Conservation (phyloP, 768 basidiomycete species). For the Psilocybe tampanensis region DNA sequence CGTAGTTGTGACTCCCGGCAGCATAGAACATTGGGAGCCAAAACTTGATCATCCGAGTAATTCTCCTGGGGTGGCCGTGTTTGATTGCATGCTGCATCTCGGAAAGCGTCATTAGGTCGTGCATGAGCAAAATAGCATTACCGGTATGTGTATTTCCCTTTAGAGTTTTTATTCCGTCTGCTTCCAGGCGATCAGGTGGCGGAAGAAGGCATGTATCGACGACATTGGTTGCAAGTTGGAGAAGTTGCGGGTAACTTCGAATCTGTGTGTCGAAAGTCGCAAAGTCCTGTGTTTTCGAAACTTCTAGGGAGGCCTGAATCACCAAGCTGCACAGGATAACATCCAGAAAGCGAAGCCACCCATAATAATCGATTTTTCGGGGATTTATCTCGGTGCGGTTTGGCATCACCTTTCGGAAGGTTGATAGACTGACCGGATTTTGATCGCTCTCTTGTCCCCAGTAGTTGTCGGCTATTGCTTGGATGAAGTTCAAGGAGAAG, state of each 20-base stretch:
- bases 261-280: neutral
- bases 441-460: slow-evolving; percentile 8
- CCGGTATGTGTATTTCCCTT: slow-evolving; percentile 1
- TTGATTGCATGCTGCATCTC: slow-evolving; percentile 24
- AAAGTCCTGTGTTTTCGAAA: no score
- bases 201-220: slow-evolving; percentile 3
- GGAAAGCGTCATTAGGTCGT: slow-evolving; percentile 18
- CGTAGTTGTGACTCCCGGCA: slow-evolving; percentile 24
- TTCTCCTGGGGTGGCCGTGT: slow-evolving; percentile 18
- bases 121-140: slow-evolving; percentile 10
- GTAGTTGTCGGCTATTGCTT: slow-evolving; percentile 4
- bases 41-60: slow-evolving; percentile 20
- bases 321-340: slow-evolving; percentile 3
- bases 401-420: slow-evolving; percentile 3
- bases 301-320: neutral
- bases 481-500: slow-evolving; percentile 15
- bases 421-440: slow-evolving; percentile 10
- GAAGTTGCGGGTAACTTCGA: neutral
- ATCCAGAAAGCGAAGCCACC: slow-evolving; percentile 18
- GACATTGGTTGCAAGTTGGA: neutral
- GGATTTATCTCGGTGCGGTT: slow-evolving; percentile 11
- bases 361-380: slow-evolving; percentile 20
- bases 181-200: slow-evolving; percentile 5
- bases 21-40: slow-evolving; percentile 23
- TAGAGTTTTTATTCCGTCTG: slow-evolving; percentile 1